Evolutionary conservation across 176 grass and related monocot species (phyloP).

Genomic region (Metroxylon sagu): DNA sequence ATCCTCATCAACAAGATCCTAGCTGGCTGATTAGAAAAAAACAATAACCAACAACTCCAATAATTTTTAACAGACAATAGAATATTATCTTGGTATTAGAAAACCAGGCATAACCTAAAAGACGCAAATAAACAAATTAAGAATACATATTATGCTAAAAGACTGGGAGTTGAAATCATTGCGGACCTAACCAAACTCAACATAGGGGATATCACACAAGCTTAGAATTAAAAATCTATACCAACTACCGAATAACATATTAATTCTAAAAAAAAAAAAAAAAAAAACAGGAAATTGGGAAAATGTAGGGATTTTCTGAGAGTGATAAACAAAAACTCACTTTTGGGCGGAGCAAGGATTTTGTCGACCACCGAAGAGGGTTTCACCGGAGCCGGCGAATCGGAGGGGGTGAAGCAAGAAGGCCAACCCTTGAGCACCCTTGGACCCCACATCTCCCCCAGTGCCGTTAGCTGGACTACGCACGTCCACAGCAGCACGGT

Average conservation of each 20-base stretch:
- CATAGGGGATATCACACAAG: too few relatives aligned
- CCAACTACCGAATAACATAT: neutral
- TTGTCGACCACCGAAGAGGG: conserved; percentile 34
- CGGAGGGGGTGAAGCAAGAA: conserved; percentile 45
- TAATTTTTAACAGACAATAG: too few relatives aligned
- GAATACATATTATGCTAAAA: too few relatives aligned
- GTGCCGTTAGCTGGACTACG: conserved; percentile 53
- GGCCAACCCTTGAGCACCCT: conserved; percentile 60
- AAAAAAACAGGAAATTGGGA: conserved; percentile 1
- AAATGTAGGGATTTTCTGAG: neutral
- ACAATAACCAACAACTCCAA: too few relatives aligned
- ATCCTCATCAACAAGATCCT: too few relatives aligned
- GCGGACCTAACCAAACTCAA: too few relatives aligned
- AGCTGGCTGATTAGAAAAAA: too few relatives aligned
- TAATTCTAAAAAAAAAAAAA: conserved; percentile 7
- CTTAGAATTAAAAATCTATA: neutral
- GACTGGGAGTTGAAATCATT: too few relatives aligned
- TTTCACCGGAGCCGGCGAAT: conserved; percentile 11
- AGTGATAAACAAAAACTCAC: conserved; percentile 36
- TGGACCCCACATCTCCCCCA: conserved; percentile 46
- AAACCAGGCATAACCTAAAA: too few relatives aligned
- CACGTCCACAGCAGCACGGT: conserved; percentile 82
- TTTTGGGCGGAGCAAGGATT: conserved; percentile 46
- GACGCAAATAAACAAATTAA: too few relatives aligned
- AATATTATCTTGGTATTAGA: too few relatives aligned